Evolutionary conservation across 306 rosid genomes (phyloP).

Genomic region (Senna tora): DNA sequence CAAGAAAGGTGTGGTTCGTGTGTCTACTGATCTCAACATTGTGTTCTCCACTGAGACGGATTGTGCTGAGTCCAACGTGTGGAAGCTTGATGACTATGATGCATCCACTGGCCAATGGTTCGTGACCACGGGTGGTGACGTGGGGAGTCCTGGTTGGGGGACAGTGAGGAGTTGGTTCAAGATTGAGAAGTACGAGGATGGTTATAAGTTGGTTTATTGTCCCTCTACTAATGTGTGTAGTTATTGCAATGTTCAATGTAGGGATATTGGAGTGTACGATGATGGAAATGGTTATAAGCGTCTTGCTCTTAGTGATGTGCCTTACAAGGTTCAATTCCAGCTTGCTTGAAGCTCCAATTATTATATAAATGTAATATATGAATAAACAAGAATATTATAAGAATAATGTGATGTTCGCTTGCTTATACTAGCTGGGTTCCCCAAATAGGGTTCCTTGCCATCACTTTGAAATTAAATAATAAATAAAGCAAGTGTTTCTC

Average conservation of each 20-base stretch:
- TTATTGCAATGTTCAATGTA: constrained; percentile 48
- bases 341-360: not conserved
- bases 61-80: constrained; percentile 45
- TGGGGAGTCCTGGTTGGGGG: constrained; percentile 39
- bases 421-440: no score
- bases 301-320: constrained; percentile 31
- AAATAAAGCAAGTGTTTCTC: no score
- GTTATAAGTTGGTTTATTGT: constrained; percentile 54
- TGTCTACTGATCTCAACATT: constrained; percentile 53
- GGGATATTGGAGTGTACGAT: constrained; percentile 13
- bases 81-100: constrained; percentile 45
- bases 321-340: constrained; percentile 14
- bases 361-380: no score
- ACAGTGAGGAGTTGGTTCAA: constrained; percentile 14
- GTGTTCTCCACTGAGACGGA: constrained; percentile 25
- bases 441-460: no score
- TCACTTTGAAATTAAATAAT: no score
- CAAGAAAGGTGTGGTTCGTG: constrained; percentile 39
- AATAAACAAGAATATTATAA: no score
- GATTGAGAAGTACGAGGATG: constrained; percentile 46
- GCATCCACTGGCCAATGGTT: constrained; percentile 25
- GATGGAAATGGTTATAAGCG: constrained; percentile 19
- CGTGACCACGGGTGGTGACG: constrained; percentile 40
- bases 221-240: constrained; percentile 48
- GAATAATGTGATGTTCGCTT: no score